Evolutionary conservation across 2,329 filamentous ascomycete species (phyloP).

Genomic region (Botrytis aclada): DNA sequence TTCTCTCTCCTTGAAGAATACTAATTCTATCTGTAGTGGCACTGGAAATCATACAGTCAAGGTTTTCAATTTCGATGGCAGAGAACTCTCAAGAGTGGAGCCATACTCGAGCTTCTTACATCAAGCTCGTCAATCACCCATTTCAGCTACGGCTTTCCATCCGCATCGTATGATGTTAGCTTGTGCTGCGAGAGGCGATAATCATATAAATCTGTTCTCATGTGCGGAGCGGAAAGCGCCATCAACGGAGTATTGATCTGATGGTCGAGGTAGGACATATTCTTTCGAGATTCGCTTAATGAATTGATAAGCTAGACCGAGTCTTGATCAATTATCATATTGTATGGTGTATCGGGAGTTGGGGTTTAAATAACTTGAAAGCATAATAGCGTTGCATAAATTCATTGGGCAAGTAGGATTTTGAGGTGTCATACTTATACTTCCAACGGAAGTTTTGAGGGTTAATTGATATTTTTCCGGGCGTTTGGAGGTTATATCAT

Average conservation of each 20-base stretch:
- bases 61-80: constrained; percentile 84
- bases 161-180: constrained; percentile 90
- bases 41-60: constrained; percentile 86
- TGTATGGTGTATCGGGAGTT: constrained; percentile 18
- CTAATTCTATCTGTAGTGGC: constrained; percentile 55
- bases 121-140: constrained; percentile 75
- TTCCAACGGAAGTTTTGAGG: neutral
- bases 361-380: neutral
- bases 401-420: neutral
- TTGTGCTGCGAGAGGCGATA: constrained; percentile 79
- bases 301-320: neutral
- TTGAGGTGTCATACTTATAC: neutral
- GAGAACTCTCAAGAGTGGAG: constrained; percentile 76
- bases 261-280: neutral
- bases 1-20: neutral
- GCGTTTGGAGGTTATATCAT: neutral
- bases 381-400: constrained; percentile 7
- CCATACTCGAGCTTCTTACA: constrained; percentile 87
- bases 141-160: constrained; percentile 89
- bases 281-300: constrained; percentile 2
- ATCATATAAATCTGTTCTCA: constrained; percentile 85
- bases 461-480: neutral
- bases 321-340: constrained; percentile 16
- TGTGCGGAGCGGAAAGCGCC: constrained; percentile 49
- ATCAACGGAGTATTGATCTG: constrained; percentile 16